Evolutionary conservation across 1,284 basidiomycete species (phyloP).

Genomic region (Sporisorium sorghi): DNA sequence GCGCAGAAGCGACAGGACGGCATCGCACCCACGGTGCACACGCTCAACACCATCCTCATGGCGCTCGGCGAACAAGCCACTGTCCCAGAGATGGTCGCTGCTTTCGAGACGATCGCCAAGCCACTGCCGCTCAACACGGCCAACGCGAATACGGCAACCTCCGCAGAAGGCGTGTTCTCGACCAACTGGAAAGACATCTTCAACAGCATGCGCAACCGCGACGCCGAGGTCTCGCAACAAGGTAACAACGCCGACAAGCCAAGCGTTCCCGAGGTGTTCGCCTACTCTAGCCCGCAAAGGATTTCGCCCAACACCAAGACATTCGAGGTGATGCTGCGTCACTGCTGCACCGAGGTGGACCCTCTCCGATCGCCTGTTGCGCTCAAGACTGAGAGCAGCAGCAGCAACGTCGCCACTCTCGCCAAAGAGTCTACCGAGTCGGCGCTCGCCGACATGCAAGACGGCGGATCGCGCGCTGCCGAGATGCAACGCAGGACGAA

Average conservation of each 20-base stretch:
- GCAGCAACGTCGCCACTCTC: constrained; percentile 21
- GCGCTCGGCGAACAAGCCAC: constrained; percentile 65
- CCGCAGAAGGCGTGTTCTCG: constrained; percentile 40
- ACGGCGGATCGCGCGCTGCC: constrained; percentile 38
- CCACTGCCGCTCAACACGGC: constrained; percentile 38
- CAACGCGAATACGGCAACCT: constrained; percentile 2
- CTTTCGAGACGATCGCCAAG: constrained; percentile 62
- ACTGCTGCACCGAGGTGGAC: constrained; percentile 55
- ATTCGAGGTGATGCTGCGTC: constrained; percentile 52
- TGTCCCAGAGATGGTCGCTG: constrained; percentile 63
- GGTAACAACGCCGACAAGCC: constrained; percentile 10
- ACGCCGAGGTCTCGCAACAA: constrained; percentile 13
- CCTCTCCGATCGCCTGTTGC: constrained; percentile 55
- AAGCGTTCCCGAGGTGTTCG: constrained; percentile 27
- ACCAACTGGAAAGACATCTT: constrained; percentile 45
- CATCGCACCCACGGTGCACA: constrained; percentile 51
- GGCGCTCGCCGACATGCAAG: constrained; percentile 43
- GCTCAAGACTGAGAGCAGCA: constrained; percentile 34
- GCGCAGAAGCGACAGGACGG: constrained; percentile 17
- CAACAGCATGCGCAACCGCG: constrained; percentile 38
- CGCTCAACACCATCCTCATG: constrained; percentile 66
- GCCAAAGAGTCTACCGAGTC: constrained; percentile 43
- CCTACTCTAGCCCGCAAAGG: constrained; percentile 21
- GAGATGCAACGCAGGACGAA: constrained; percentile 39
- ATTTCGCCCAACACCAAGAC: constrained; percentile 62